Base-by-base conservation (phyloP, 1,139 yeast genomes). In the Sugiyamaella japonica region DNA sequence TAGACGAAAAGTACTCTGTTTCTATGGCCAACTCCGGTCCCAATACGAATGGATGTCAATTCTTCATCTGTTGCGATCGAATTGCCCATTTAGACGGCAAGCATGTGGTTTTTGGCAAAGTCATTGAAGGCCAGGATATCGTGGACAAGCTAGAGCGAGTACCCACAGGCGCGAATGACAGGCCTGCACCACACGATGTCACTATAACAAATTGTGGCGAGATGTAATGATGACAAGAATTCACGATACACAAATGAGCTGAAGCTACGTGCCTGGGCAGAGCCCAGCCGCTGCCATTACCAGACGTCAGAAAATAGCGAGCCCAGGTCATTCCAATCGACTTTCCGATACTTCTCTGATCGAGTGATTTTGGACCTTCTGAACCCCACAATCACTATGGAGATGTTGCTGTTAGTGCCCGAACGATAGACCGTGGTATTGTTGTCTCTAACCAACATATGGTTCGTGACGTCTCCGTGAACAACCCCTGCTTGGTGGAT, bases 141-240 rank as follows among this genome's bases (percentile, higher is more conserved):
- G 89, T 86, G 25, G 81, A 89, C 68, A 75, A 78, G 61, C 76
- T 89, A 56, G 96, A 89, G 71, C 78, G 82, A 63, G 79, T 79
- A 46, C 85, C 84, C 59, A 85, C 87, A 47, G 85, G 80, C 48
- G 76, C 73, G 1, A 75, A 77, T 40, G 95, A 89, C 67, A 78
- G 76, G 63, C 96, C 97, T 7, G 43, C 45, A 25, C 66, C 64
- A n/a, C 61, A 64, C 45, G 62, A 61, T 9, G 60, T 69, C 1
- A 52, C 52, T 10, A 60, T 69, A n/a, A 51, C 56, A 3, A 58
- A 69, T 47, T 69, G 73, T 63, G 79, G 79, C 3, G 77, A 75
- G 57, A 73, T 73, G 76, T 73, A 56, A 55, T n/a, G n/a, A 20
- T 28, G 29, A 20, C 13, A 34, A 16, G 9, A 16, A 9, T n/a